Evolutionary conservation across 371 early-diverging fungal genomes (phyloP).

Genomic region (Amoeboaphelidium protococcarum): DNA sequence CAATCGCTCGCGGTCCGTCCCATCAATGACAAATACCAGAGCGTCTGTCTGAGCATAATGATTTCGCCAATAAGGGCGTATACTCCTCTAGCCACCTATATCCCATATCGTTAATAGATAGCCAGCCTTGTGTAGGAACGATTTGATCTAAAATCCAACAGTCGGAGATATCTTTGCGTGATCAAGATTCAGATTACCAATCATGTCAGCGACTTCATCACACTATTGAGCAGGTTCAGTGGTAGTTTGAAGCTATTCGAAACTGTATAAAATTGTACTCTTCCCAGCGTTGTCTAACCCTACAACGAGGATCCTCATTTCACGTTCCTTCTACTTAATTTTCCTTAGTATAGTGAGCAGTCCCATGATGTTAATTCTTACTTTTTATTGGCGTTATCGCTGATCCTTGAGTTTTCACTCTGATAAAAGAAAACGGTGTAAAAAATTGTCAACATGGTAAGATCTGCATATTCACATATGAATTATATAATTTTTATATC

Average conservation of each 20-base stretch:
- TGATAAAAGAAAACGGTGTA: no score
- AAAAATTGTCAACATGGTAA: no score
- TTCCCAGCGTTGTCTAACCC: conserved; percentile 99
- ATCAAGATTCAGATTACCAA: conserved; percentile 68
- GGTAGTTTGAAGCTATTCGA: no score
- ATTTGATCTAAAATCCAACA: conserved; percentile 83
- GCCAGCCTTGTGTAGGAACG: conserved; percentile 52
- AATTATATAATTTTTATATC: no score
- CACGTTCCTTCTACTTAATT: no score
- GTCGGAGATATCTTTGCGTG: conserved; percentile 88
- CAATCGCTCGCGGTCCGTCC: conserved; percentile 54
- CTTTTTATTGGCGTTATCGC: no score
- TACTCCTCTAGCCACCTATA: conserved; percentile 93
- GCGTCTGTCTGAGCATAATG: conserved; percentile 98
- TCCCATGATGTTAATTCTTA: no score
- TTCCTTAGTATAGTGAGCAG: no score
- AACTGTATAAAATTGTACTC: conserved; percentile 86
- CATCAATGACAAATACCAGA: conserved; percentile 94
- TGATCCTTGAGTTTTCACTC: no score
- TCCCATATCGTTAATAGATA: conserved; percentile 62
- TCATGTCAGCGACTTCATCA: no score
- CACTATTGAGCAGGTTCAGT: no score
- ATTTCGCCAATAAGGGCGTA: conserved; percentile 95
- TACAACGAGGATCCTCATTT: conserved; percentile 68
- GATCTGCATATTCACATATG: no score